Conservation (phyloP, 139 green algal genomes). For the Ettlia oleoabundans region DNA sequence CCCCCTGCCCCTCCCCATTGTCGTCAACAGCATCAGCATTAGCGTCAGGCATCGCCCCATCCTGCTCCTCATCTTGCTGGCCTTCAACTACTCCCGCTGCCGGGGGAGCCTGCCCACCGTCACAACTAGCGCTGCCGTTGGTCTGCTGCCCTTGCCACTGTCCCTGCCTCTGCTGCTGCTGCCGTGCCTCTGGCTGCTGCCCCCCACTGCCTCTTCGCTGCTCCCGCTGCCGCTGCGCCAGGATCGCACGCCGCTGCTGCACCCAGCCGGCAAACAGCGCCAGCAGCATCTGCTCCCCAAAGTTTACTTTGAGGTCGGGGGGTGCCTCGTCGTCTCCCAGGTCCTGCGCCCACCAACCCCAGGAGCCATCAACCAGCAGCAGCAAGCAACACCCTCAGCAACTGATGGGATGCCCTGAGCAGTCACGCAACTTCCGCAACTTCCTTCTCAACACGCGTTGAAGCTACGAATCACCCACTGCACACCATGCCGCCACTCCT, state of each 20-base stretch:
- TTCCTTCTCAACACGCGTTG: too few relatives aligned
- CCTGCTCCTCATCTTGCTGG: too few relatives aligned
- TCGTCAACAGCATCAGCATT: not conserved
- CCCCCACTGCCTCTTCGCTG: not conserved
- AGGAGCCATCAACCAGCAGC: too few relatives aligned
- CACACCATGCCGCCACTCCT: too few relatives aligned
- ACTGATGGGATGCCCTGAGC: too few relatives aligned
- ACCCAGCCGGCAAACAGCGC: constrained; percentile 66
- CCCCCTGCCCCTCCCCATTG: too few relatives aligned
- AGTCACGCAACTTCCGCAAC: too few relatives aligned
- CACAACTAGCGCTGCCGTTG: not conserved
- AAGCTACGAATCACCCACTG: too few relatives aligned
- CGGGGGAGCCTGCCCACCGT: not conserved
- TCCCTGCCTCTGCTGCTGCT: constrained; percentile 13
- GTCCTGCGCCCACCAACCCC: too few relatives aligned
- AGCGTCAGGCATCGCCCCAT: too few relatives aligned
- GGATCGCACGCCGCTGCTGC: not conserved
- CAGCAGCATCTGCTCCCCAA: constrained; percentile 70
- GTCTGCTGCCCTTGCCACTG: not conserved
- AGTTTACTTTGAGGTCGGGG: constrained; percentile 67
- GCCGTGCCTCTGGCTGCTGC: not conserved
- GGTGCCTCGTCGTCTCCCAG: constrained; percentile 43
- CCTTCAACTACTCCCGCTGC: not conserved
- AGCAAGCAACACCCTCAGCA: too few relatives aligned
- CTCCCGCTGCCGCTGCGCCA: too few relatives aligned